Base-by-base conservation (phyloP, 1,284 basidiomycete species). In the Ganoderma sinense region DNA sequence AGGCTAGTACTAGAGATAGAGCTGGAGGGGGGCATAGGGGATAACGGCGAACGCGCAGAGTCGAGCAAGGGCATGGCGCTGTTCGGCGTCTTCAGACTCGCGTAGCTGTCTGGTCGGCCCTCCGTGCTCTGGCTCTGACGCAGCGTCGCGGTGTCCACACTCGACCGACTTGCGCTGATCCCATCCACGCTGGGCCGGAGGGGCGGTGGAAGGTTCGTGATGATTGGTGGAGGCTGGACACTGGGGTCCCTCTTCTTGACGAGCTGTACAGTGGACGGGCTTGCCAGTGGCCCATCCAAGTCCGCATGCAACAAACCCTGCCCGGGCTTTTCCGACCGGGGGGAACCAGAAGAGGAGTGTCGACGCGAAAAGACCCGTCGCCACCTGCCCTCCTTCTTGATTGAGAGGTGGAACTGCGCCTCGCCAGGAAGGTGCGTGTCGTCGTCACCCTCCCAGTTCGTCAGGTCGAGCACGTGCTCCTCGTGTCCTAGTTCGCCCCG, bases 391-490 rank as follows among this genome's bases (percentile, higher is more conserved):
- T 93, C 89, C 73, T 89, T 88, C 75, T 86, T 87, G 43, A 97
- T 83, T 48, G 83, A 83, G 58, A 83, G 81, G 68, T 87, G 92
- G 48, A 97, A 84, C 73, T 84, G 82, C 26, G 82, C 82, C 77
- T 96, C 94, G 23, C 87, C 90, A 0, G 89, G 88, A 6, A 89
- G 80, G 4, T 83, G 84, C 36, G 87, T 83, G 75, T 94, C 91
- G 71, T 93, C 87, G 72, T 95, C 92, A 33, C 93, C 93, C 71
- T 95, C 93, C 75, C 94, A 96, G 75, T 95, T 93, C 8, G 94
- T 95, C 66, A 94, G 82, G 74, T 95, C 93, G 20, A 92, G 81
- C 0, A 88, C 84, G 63, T 89, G 83, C 66, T 86, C 84, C 67
- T 89, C 86, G 69, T 87, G 83, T 14, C 84, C 84, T 7, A 82